Conservation (phyloP, 163 green algal genomes). For the Scenedesmus sp. region DNA sequence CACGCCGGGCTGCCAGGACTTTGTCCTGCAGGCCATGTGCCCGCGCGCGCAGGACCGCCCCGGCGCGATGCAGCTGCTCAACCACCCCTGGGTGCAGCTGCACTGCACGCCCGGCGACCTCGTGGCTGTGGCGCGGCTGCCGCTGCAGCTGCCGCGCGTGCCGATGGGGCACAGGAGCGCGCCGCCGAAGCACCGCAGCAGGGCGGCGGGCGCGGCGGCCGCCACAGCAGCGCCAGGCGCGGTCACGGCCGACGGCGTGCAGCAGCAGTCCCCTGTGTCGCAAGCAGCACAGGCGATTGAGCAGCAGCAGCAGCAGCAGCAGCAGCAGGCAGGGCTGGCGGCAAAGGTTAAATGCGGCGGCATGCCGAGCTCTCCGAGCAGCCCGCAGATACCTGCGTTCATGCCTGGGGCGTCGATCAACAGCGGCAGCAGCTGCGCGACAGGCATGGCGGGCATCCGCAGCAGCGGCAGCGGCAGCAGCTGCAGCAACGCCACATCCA, state of each 20-base stretch:
- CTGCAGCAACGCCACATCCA: constrained; percentile 25
- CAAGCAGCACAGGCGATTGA: not conserved
- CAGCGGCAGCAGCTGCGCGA: constrained; percentile 34
- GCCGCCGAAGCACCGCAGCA: not conserved
- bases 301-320: constrained; percentile 31
- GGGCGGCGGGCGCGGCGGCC: not conserved
- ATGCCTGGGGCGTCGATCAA: not conserved
- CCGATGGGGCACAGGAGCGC: constrained; percentile 31
- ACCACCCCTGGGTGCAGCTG: constrained; percentile 43
- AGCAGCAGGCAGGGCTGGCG: not conserved
- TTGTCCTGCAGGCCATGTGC: constrained; percentile 48
- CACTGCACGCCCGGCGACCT: constrained; percentile 32
- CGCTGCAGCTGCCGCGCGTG: constrained; percentile 22
- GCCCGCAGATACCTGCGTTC: constrained; percentile 49
- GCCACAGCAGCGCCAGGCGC: not conserved
- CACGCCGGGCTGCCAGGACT: constrained; percentile 55
- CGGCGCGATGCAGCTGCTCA: constrained; percentile 42
- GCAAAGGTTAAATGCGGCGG: not conserved
- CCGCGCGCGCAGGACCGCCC: constrained; percentile 6
- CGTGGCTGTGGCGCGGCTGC: constrained; percentile 27
- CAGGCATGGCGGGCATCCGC: not conserved
- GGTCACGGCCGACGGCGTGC: not conserved
- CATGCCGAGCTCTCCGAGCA: constrained; percentile 4
- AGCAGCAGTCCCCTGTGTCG: not conserved
- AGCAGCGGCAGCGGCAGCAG: constrained; percentile 3